These are phyloP conservation scores for Globisporangium nodosum DNA, from an alignment of 352 stramenopile species.

Conservation along the genomic window DNA sequence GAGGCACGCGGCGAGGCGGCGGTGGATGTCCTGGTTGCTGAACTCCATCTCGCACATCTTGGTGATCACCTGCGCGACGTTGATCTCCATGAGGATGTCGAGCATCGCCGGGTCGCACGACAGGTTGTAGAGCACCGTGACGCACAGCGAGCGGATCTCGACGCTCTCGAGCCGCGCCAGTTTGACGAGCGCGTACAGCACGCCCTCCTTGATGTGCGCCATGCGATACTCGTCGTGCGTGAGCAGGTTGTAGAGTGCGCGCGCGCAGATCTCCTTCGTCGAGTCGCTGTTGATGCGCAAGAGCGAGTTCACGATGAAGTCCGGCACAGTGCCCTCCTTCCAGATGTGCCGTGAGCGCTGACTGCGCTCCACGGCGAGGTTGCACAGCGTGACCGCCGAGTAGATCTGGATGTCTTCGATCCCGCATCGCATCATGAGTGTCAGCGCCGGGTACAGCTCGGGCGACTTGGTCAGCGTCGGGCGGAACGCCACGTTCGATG, in stretches of 20 bases:
- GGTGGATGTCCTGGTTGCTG: slow-evolving; percentile 74
- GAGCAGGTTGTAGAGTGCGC: slow-evolving; percentile 83
- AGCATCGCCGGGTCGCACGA: slow-evolving; percentile 67
- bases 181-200: slow-evolving; percentile 86
- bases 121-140: slow-evolving; percentile 81
- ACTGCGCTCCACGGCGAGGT: slow-evolving; percentile 64
- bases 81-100: slow-evolving; percentile 78
- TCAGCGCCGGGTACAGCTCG: slow-evolving; percentile 73
- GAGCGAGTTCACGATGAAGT: slow-evolving; percentile 88
- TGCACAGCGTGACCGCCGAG: slow-evolving; percentile 83
- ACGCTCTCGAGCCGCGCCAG: slow-evolving; percentile 77
- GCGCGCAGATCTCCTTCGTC: slow-evolving; percentile 85
- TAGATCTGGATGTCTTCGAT: slow-evolving; percentile 88
- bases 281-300: slow-evolving; percentile 86
- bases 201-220: slow-evolving; percentile 80
- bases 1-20: slow-evolving; percentile 61
- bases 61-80: slow-evolving; percentile 78
- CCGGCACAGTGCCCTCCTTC: slow-evolving; percentile 81
- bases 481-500: slow-evolving; percentile 48
- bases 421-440: slow-evolving; percentile 85
- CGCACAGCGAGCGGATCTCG: slow-evolving; percentile 74
- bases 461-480: slow-evolving; percentile 54
- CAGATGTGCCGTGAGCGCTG: slow-evolving; percentile 67
- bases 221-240: slow-evolving; percentile 75
- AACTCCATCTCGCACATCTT: slow-evolving; percentile 86